These are phyloP conservation scores for Onygenales sp. DNA, from an alignment of 2,329 filamentous ascomycete genomes.

Conservation along the genomic window DNA sequence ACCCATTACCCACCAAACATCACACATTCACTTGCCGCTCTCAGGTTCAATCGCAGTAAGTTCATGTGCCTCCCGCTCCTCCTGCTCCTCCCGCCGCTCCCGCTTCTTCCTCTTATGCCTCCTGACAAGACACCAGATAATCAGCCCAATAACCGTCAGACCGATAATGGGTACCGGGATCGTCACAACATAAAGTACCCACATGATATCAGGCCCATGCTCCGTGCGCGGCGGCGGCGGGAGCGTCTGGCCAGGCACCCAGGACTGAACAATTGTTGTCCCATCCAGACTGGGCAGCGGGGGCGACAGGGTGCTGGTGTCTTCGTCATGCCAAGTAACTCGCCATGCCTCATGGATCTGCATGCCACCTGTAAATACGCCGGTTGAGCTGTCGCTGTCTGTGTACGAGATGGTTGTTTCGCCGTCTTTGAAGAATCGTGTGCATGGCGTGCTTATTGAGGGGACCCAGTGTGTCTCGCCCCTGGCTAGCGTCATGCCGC, in stretches of 20 bases:
- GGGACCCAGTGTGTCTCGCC: too few relatives aligned
- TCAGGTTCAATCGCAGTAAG: too few relatives aligned
- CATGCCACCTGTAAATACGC: not conserved
- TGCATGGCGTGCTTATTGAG: not conserved
- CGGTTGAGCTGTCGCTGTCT: not conserved
- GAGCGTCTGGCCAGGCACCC: slow-evolving; percentile 1
- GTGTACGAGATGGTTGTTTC: not conserved
- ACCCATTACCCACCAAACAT: too few relatives aligned
- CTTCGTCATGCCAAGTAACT: not conserved
- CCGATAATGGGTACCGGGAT: not conserved
- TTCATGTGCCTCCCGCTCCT: too few relatives aligned
- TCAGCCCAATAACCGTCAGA: not conserved
- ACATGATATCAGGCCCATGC: too few relatives aligned
- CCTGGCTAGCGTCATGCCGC: too few relatives aligned
- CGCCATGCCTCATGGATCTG: slow-evolving; percentile 1
- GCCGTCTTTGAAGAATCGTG: not conserved
- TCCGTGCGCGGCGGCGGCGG: not conserved
- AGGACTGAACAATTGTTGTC: not conserved
- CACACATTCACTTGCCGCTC: too few relatives aligned
- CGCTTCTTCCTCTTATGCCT: not conserved
- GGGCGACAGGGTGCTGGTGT: not conserved
- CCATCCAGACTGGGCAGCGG: not conserved
- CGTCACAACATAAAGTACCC: not conserved
- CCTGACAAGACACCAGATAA: not conserved
- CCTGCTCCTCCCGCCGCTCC: not conserved